phyloP scores from a whole-genome alignment of 306 rosid genomes.

The Citrullus mucosospermus region DNA sequence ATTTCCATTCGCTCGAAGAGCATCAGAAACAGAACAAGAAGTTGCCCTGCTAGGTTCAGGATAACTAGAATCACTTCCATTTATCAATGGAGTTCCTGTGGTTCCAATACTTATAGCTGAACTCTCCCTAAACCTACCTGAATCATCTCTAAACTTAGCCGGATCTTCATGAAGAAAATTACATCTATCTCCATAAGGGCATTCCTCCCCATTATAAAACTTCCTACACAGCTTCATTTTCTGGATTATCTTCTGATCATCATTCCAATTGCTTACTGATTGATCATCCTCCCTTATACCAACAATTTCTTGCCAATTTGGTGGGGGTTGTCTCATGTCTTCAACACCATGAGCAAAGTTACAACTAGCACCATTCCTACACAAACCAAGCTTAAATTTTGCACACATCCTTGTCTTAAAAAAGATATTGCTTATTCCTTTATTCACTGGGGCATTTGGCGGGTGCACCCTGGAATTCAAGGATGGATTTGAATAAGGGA shows the following conservation, averaged over 20 bases:
- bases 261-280: conserved; percentile 49
- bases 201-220: conserved; percentile 78
- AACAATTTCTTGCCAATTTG: conserved; percentile 93
- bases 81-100: conserved; percentile 29
- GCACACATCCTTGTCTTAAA: conserved; percentile 84
- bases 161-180: conserved; percentile 91
- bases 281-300: conserved; percentile 39
- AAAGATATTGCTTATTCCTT: conserved; percentile 53
- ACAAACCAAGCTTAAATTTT: conserved; percentile 48
- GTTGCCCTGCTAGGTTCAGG: conserved; percentile 32
- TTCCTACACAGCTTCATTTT: conserved; percentile 93
- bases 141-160: conserved; percentile 62
- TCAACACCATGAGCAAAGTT: conserved; percentile 90
- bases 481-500: conserved; percentile 11
- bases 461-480: conserved; percentile 24
- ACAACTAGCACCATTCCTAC: conserved; percentile 77
- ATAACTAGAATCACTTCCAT: conserved; percentile 22
- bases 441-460: conserved; percentile 29
- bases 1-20: conserved; percentile 15
- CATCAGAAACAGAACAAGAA: conserved; percentile 19
- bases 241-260: conserved; percentile 75
- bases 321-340: conserved; percentile 78
- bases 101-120: conserved; percentile 68
- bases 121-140: conserved; percentile 51
- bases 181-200: conserved; percentile 88